A percentile compares a stretch with the other conserved stretches of the same genome.
phyloP scores from a whole-genome alignment of 352 stramenopile genomes.

The Phytophthora pluvialis region DNA sequence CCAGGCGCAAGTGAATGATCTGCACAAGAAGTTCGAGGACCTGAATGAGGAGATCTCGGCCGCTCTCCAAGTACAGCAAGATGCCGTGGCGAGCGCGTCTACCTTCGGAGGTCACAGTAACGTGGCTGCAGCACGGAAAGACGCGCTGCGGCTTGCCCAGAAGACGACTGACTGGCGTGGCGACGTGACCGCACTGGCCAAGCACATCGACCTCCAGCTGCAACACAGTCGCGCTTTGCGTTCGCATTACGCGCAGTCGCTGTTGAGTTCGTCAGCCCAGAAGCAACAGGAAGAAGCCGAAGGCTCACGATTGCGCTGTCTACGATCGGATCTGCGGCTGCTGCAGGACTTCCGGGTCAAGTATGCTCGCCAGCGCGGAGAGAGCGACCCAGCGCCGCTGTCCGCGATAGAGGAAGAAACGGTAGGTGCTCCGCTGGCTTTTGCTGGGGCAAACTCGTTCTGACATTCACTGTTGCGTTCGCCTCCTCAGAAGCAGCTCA shows the following conservation, averaged over 20 bases:
- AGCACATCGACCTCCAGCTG: slow-evolving; percentile 78
- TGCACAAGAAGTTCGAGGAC: slow-evolving; percentile 78
- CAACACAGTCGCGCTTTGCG: slow-evolving; percentile 72
- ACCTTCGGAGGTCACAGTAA: slow-evolving; percentile 20
- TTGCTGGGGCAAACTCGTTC: neutral
- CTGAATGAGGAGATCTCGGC: slow-evolving; percentile 73
- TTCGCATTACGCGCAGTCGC: slow-evolving; percentile 56
- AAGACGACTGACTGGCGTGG: slow-evolving; percentile 74
- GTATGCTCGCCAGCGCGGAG: slow-evolving; percentile 35
- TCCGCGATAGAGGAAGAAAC: slow-evolving; percentile 45
- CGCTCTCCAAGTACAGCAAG: slow-evolving; percentile 60
- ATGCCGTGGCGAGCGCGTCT: slow-evolving; percentile 40
- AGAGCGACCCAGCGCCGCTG: slow-evolving; percentile 24
- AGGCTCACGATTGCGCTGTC: slow-evolving; percentile 50
- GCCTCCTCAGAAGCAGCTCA: slow-evolving; percentile 50
- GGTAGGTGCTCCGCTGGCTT: slow-evolving; percentile 22
- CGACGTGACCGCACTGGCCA: slow-evolving; percentile 70
- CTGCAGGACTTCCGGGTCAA: slow-evolving; percentile 69
- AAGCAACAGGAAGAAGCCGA: slow-evolving; percentile 58
- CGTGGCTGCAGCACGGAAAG: slow-evolving; percentile 39
- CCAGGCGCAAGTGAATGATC: slow-evolving; percentile 58
- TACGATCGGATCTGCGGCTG: slow-evolving; percentile 68
- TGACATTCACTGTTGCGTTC: neutral
- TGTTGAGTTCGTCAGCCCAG: slow-evolving; percentile 52
- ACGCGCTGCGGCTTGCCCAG: slow-evolving; percentile 57